Evolutionary conservation across 2,329 filamentous ascomycete species (phyloP), one percentile per base, ranked within the genome.

Genomic region (Beauveria sp.): DNA sequence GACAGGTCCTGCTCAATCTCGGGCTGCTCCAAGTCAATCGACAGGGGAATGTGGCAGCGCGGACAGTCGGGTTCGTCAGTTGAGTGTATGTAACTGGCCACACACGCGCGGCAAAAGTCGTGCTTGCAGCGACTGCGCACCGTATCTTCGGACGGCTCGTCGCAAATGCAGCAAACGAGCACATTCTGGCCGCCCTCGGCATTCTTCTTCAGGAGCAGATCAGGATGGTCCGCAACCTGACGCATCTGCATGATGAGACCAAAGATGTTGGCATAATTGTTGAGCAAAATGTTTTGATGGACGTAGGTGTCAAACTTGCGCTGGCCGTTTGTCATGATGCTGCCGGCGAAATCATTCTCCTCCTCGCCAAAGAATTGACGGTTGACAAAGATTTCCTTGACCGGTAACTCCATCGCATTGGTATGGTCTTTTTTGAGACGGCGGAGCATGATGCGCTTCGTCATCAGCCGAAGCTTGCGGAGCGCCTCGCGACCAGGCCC

Each of bases 231-330:
- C 8, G 95, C 92, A 28, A 97, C 91, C 77, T 99, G 95, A 61
- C 95, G 89, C 93, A 99, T 98, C 74, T 96, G 93, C 91, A 98
- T 98, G 71, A 99, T 97, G 61, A 99, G 83, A 71, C 93, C 93
- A 69, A 99, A 99, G 66, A 99, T 98, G 73, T 99, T 99, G 77
- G 95, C 95, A 68, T 98, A 98, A 72, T 97, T 96, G 80, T 98
- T 92, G 64, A 99, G 83, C 75, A 99, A 86, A 22, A 98, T 93
- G 77, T 92, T 93, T 65, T 92, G 90, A 20, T 91, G 89, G 43
- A 98, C 95, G 67, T 98, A 99, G 0, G 93, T 98, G 70, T 98
- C 91, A 67, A 98, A 99, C 68, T 92, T 88, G 64, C 95, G 88
- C 63, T 88, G 85, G 8, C 90, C 89, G 71, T 90, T 96, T 18